Conservation (phyloP, 176 grass and related monocot species). For the Carex scoparia region DNA sequence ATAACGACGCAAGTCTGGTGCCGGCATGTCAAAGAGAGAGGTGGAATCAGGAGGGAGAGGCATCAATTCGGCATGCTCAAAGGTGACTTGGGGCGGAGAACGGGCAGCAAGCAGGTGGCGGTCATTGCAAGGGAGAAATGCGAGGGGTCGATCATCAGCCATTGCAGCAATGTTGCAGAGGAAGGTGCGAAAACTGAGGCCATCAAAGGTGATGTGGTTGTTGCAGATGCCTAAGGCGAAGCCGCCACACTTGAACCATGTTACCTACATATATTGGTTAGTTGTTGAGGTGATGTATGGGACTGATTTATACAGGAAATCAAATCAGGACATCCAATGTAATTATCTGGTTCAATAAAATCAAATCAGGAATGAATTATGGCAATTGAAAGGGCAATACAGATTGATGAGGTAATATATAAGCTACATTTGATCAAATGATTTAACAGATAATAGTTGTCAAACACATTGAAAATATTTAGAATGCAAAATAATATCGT, state of each 20-base stretch:
- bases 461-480: not conserved
- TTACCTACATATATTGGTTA: slow-evolving; percentile 11
- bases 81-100: not conserved
- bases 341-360: not conserved
- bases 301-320: not conserved
- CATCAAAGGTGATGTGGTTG: slow-evolving; percentile 25
- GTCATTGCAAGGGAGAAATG: not conserved
- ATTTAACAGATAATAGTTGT: not conserved
- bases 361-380: not conserved
- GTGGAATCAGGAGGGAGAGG: not conserved
- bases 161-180: not conserved
- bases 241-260: slow-evolving; percentile 26
- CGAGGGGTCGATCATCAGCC: not conserved
- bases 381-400: not conserved
- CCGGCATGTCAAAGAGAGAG: not conserved
- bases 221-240: slow-evolving; percentile 21
- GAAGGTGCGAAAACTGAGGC: slow-evolving; percentile 9
- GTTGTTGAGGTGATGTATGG: not conserved
- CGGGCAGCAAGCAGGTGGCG: not conserved
- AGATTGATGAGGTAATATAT: not conserved
- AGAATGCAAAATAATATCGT: not conserved
- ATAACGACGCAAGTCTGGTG: not conserved
- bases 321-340: not conserved
- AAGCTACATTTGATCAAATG: not conserved
- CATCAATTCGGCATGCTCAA: not conserved